Evolutionary conservation across 2,329 filamentous ascomycete species (phyloP), one percentile per base, ranked within the genome.

Genomic region (Pyrenophora tritici-repentis): DNA sequence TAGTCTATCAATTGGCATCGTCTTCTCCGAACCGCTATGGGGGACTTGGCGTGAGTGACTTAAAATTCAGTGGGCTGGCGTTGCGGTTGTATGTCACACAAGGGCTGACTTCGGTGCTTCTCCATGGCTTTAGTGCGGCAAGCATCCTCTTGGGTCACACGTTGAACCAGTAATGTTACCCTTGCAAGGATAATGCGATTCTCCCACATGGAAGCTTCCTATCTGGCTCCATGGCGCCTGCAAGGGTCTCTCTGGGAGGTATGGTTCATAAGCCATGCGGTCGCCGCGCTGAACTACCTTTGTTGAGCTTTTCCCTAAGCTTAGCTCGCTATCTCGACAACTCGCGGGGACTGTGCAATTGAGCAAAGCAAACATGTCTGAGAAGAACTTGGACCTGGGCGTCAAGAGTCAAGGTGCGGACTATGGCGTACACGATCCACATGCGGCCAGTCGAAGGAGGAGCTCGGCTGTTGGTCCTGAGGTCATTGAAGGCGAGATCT

Each of bases 401-500:
- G 42, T 36, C 4, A 43, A 26, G 6, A 43, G 49, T 32, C 38
- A 55, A 14, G 42, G 42, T 32, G 34, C 47, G 6, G 56, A 55
- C 17, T 56, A 55, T 55, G 58, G 40, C 20, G 54, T 54, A 9
- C 37, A 39, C 4, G 33, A 47, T 17, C 34, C 41, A n/a, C 46
- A 56, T 26, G 45, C 50, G 3, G 36, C 53, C 1, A 36, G 40
- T 9, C 48, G 56, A n/a, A 59, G 64, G 38, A 62, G 53, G 51
- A 63, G 55, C 51, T 67, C 64, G 5, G 58, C 50, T 13, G 62
- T 63, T 24, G 55, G 55, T 22, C 62, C 66, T n/a, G 60, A 66
- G 29, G 44, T 66, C 26, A 46, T 72, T 13, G 56, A 54, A 5
- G 61, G 60, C 20, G 68, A 71, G 42, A 63, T 71, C 14, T 71